Base-by-base conservation (phyloP, 2,329 filamentous ascomycete species). In the Verticillium klebahnii region DNA sequence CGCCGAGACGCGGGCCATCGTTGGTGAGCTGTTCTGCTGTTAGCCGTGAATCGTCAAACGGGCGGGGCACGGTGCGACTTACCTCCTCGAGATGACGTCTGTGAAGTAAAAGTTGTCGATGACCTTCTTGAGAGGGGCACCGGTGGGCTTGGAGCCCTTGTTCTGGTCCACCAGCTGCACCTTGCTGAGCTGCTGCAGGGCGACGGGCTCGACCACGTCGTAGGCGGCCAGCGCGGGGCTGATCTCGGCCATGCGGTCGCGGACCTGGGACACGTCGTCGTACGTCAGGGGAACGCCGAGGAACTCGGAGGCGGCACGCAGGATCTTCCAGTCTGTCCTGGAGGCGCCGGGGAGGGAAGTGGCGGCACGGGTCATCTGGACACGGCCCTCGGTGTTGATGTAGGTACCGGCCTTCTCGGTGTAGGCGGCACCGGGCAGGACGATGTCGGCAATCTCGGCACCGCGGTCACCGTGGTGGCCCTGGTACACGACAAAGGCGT, bases 31-130 rank as follows among this genome's bases (percentile, higher is more conserved):
- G 64, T 19, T 55, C n/a, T 17, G 19, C 59, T 61, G 67, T 67
- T 64, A 62, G 65, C 14, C 5, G 57, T 39, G 59, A 31, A 14
- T 14, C 6, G 6, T 36, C 9, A 65, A 50, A 58, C 17, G 52
- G n/a, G 55, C 72, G 65, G 68, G 61, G 63, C 66, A 55, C 39
- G 63, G 60, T 58, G 37, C 36, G 60, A 31, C 87, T 77, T 81
- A 95, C 92, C 92, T 97, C 85, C 95, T 89, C 45, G 93, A 96
- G 77, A 99, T 97, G 62, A 89, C 88, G 78, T 99, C 94, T 76
- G 95, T 99, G 79, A 98, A 97, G 82, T 93, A 99, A 78, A 99
- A 99, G 82, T 99, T 92, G 71, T 97, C 89, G 69, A 99, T 92
- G 62, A 90, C 87, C 78, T 91, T 91, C 82, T 88, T 92, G 71